Conservation (phyloP, 257 asterid species). For the Plantago ovata region DNA sequence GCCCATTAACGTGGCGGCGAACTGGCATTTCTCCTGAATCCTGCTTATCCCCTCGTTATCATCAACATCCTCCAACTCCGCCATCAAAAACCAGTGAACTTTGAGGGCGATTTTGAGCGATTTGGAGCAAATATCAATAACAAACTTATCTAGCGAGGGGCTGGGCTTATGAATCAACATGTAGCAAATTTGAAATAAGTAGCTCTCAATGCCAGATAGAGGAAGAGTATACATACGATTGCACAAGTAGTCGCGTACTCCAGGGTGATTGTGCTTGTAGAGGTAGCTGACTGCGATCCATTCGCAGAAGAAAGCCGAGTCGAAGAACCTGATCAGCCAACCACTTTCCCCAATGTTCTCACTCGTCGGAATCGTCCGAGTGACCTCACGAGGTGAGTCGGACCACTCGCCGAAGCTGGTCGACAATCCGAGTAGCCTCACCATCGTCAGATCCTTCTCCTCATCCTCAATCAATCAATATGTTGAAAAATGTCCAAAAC, state of each 20-base stretch:
- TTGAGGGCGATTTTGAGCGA: constrained; percentile 76
- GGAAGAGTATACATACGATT: constrained; percentile 94
- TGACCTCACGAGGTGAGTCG: constrained; percentile 88
- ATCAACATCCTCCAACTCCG: constrained; percentile 89
- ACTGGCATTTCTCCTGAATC: constrained; percentile 93
- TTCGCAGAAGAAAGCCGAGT: constrained; percentile 87
- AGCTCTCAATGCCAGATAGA: constrained; percentile 80
- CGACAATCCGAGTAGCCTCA: constrained; percentile 72
- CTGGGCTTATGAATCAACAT: constrained; percentile 93
- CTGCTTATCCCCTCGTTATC: constrained; percentile 89
- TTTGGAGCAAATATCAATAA: constrained; percentile 74
- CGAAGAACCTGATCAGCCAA: constrained; percentile 88
- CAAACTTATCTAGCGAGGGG: constrained; percentile 89
- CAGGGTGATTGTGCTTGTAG: constrained; percentile 87
- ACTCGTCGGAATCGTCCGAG: constrained; percentile 86
- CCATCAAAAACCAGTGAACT: constrained; percentile 93
- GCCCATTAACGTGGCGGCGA: constrained; percentile 91
- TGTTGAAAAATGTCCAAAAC: constrained; percentile 39
- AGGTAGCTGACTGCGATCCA: constrained; percentile 98
- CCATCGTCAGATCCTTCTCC: constrained; percentile 62
- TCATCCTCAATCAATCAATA: constrained; percentile 27
- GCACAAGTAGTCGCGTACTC: constrained; percentile 86
- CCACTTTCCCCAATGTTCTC: constrained; percentile 82
- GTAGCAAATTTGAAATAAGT: constrained; percentile 84
- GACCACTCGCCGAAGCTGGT: constrained; percentile 64